Evolutionary conservation across 2,329 filamentous ascomycete species (phyloP), one percentile per base, ranked within the genome.

Genomic region (Apiospora malaysiana): DNA sequence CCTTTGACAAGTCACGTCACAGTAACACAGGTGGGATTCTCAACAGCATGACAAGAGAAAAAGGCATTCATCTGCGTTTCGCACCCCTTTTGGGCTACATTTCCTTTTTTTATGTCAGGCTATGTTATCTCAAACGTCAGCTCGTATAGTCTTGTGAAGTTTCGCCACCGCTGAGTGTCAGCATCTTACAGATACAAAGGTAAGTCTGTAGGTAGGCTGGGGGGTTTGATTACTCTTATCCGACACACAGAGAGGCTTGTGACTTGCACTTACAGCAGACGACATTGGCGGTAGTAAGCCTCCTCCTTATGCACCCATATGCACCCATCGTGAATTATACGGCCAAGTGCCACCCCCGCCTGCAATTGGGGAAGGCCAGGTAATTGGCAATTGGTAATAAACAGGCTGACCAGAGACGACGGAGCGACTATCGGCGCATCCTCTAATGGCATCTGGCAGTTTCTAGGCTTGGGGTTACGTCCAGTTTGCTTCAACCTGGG

Each of bases 291-390:
- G 42, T 45, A 45, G 56, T 63, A 63, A 63, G 56, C 56, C 56
- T 63, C 27, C 42, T 45, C 42, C 42, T 45, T 32, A 32, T 32
- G 32, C 32, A n/a, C n/a, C 37, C 37, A 10, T 43, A 12, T 63
- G 56, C 56, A 63, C 56, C 56, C 40, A 63, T 40, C 56, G 56
- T 63, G 56, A 63, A 32, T 27, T 59, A 59, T 59, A 59, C 51
- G 51, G 18, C 27, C 27, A 37, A 59, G 51, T 37, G 51, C 51
- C 51, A 59, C 51, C 51, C 51, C 56, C 40, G 16, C 7, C 56
- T 40, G 56, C 27, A 59, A 40, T 27, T 3, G 56, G 32, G 42
- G 42, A 9, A 45, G 42, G 25, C 51, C n/a, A n/a, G n/a, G n/a
- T n/a, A n/a, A n/a, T n/a, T n/a, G n/a, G n/a, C n/a, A n/a, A n/a